Conservation (phyloP, 2,329 filamentous ascomycete species). For the Pseudocercospora macadamiae region DNA sequence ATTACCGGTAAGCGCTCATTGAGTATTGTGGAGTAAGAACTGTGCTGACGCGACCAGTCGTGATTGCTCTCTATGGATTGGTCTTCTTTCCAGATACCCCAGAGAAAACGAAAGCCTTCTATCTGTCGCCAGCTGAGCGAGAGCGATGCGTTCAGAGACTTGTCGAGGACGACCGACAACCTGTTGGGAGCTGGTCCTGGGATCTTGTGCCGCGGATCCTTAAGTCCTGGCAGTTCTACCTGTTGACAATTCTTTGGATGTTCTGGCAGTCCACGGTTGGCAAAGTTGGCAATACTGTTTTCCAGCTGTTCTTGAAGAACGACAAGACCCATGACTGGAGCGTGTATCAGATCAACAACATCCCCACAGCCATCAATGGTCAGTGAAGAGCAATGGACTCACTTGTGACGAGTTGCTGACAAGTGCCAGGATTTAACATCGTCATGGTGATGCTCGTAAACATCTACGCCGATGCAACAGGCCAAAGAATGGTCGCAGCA, state of each 20-base stretch:
- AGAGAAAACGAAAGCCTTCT: constrained; percentile 20
- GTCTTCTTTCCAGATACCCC: constrained; percentile 19
- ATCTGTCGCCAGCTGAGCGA: constrained; percentile 14
- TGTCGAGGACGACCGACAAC: constrained; percentile 17
- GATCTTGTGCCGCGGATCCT: constrained; percentile 11
- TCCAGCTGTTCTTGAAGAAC: constrained; percentile 22
- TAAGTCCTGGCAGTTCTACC: constrained; percentile 20
- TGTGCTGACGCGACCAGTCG: constrained; percentile 46
- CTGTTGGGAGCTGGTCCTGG: constrained; percentile 17
- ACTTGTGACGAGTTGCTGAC: not conserved
- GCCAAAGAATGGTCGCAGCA: constrained; percentile 38
- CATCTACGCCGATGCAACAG: constrained; percentile 38
- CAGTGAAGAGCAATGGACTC: not conserved
- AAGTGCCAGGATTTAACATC: constrained; percentile 13
- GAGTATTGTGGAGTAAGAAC: constrained; percentile 30
- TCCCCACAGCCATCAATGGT: constrained; percentile 22
- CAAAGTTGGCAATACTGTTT: constrained; percentile 24
- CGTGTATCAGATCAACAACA: constrained; percentile 23
- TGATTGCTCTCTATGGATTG: constrained; percentile 18
- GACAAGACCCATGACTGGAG: constrained; percentile 18
- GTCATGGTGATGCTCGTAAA: constrained; percentile 20
- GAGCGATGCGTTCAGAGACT: constrained; percentile 15
- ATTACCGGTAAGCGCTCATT: constrained; percentile 48
- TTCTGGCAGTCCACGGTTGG: constrained; percentile 24
- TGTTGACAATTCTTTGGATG: constrained; percentile 19